These are phyloP conservation scores for Suillus cothurnatus DNA, from an alignment of 768 basidiomycete species.

Conservation along the genomic window DNA sequence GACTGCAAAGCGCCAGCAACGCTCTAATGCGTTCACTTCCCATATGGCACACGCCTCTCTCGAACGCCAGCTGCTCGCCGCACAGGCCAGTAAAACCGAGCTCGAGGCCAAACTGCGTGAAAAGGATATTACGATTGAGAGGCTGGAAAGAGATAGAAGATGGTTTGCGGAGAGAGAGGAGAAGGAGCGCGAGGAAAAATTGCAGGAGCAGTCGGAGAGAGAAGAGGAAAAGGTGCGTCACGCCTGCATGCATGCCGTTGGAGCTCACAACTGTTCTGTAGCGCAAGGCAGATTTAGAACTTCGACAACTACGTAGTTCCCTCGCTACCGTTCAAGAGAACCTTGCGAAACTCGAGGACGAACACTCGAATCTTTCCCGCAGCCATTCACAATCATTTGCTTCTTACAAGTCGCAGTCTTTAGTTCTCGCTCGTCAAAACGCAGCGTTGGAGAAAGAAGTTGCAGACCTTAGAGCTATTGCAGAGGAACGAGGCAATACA, in stretches of 20 bases:
- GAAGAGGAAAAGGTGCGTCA: slow-evolving; percentile 62
- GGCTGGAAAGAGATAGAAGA: slow-evolving; percentile 69
- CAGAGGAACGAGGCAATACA: slow-evolving; percentile 42
- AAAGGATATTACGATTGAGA: slow-evolving; percentile 60
- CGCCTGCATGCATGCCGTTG: neutral
- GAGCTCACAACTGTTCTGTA: slow-evolving; percentile 26
- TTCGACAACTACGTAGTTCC: slow-evolving; percentile 51
- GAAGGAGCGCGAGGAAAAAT: slow-evolving; percentile 69
- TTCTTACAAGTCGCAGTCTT: slow-evolving; percentile 53
- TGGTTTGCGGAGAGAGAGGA: slow-evolving; percentile 70
- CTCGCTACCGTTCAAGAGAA: slow-evolving; percentile 56
- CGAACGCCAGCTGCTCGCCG: slow-evolving; percentile 66
- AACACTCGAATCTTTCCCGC: slow-evolving; percentile 49
- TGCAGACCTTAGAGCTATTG: slow-evolving; percentile 40
- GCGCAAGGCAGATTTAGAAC: slow-evolving; percentile 51
- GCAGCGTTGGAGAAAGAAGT: slow-evolving; percentile 52
- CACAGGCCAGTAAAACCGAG: slow-evolving; percentile 62
- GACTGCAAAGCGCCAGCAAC: slow-evolving; percentile 67
- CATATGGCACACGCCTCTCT: slow-evolving; percentile 62
- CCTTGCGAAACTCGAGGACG: slow-evolving; percentile 61
- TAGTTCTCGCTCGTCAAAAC: slow-evolving; percentile 48
- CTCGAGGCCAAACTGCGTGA: slow-evolving; percentile 70
- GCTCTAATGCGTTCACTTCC: slow-evolving; percentile 60
- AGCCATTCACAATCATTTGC: slow-evolving; percentile 51
- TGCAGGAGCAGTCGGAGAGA: slow-evolving; percentile 50